phyloP scores from a whole-genome alignment of 441 rosid species.

The Manihot esculenta region DNA sequence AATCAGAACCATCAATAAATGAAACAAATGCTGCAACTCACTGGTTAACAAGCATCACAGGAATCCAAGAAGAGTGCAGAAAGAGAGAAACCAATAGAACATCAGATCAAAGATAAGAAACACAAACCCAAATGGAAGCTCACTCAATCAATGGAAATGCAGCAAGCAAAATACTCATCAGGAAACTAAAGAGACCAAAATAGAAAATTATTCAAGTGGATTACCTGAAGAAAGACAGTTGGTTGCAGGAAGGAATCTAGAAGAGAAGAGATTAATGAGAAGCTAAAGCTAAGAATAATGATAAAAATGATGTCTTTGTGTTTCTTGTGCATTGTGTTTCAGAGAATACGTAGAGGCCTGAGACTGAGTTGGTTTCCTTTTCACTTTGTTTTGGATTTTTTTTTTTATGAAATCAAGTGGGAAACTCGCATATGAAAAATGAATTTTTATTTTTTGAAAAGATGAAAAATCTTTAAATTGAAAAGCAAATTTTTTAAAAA shows the following conservation, averaged over 20 bases:
- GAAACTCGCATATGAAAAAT: no score
- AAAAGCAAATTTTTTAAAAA: no score
- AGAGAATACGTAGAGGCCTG: no score
- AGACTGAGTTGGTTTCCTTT: constrained; percentile 1
- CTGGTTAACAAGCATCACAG: background rate
- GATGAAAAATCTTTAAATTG: background rate
- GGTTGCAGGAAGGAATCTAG: constrained; percentile 9
- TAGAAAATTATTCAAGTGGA: background rate
- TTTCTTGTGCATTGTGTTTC: no score
- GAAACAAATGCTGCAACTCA: background rate
- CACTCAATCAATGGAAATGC: constrained; percentile 7
- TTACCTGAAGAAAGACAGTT: background rate
- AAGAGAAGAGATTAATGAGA: background rate
- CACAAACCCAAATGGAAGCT: background rate
- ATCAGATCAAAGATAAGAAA: background rate
- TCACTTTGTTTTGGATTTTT: background rate
- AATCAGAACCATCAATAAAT: constrained; percentile 5
- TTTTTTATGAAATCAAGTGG: constrained; percentile 2
- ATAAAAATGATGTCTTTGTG: background rate
- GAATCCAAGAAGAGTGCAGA: constrained; percentile 12
- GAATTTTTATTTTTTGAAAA: no score
- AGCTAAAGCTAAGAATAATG: constrained; percentile 15
- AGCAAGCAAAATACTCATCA: background rate
- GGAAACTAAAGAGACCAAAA: background rate
- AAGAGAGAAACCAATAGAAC: background rate